phyloP scores from a whole-genome alignment of 1,284 basidiomycete genomes.

The Wallemia mellicola region DNA sequence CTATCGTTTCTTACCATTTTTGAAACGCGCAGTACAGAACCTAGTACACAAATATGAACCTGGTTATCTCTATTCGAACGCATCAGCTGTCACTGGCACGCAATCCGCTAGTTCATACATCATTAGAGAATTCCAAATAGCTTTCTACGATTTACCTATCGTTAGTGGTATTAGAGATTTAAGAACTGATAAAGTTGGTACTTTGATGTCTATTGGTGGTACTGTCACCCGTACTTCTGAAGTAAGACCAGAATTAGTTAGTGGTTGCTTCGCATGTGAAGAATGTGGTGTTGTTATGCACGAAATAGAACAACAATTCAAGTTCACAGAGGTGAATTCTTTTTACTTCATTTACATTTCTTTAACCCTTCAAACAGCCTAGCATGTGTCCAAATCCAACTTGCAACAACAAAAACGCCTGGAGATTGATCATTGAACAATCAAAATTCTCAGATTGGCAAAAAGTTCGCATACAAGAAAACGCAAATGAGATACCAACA shows the following conservation, averaged over 20 bases:
- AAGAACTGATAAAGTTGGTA: conserved; percentile 70
- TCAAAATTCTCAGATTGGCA: conserved; percentile 99
- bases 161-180: conserved; percentile 87
- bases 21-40: conserved; percentile 64
- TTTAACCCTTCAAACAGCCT: no score
- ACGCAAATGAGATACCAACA: conserved; percentile 92
- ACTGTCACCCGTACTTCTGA: conserved; percentile 95
- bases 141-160: conserved; percentile 84
- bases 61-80: conserved; percentile 71
- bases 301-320: conserved; percentile 97
- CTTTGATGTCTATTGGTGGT: conserved; percentile 71
- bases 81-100: conserved; percentile 31
- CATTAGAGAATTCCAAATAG: conserved; percentile 74
- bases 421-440: conserved; percentile 86
- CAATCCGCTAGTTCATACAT: conserved; percentile 41
- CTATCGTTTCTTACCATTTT: conserved; percentile 81
- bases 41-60: conserved; percentile 66
- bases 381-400: conserved; percentile 72
- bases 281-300: conserved; percentile 60
- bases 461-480: conserved; percentile 96
- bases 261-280: conserved; percentile 76
- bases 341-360: no score
- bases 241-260: conserved; percentile 79
- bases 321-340: conserved; percentile 99
- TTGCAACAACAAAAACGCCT: conserved; percentile 64